Evolutionary conservation across 495 filamentous ascomycete genomes (phyloP).

Genomic region (Immersiella caudata): DNA sequence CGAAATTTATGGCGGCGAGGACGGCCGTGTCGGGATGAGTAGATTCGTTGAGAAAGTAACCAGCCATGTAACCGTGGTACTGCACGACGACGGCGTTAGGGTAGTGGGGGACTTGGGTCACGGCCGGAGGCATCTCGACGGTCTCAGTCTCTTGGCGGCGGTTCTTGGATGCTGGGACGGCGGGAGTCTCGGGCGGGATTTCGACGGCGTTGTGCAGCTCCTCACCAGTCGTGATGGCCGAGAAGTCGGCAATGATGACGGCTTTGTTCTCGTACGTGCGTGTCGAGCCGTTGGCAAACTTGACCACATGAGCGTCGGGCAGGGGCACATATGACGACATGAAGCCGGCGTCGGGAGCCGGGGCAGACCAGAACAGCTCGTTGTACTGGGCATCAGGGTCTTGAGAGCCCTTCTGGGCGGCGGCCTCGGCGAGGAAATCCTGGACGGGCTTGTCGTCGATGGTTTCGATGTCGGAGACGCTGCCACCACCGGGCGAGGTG

Average conservation of each 20-base stretch:
- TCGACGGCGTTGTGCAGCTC: constrained; percentile 1
- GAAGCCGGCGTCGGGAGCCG: not conserved
- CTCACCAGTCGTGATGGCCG: not conserved
- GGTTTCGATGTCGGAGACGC: constrained; percentile 7
- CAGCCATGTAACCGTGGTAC: constrained; percentile 28
- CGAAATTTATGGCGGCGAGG: constrained; percentile 26
- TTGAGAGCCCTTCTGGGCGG: constrained; percentile 13
- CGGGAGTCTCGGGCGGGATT: not conserved
- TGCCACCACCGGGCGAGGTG: not conserved
- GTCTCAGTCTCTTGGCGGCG: not conserved
- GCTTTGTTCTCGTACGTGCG: not conserved
- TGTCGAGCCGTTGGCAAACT: constrained; percentile 24
- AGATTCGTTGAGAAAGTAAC: constrained; percentile 38
- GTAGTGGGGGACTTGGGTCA: not conserved
- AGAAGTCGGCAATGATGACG: not conserved
- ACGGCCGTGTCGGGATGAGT: constrained; percentile 41
- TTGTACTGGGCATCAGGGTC: constrained; percentile 37
- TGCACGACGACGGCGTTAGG: constrained; percentile 2
- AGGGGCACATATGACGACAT: not conserved
- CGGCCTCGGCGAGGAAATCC: constrained; percentile 4
- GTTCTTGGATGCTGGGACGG: not conserved
- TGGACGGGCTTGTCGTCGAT: constrained; percentile 20
- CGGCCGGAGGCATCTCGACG: constrained; percentile 13
- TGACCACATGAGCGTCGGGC: constrained; percentile 20
- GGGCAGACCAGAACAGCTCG: constrained; percentile 14